A percentile compares a stretch with the other conserved stretches of the same genome.
Conservation (phyloP, 2,329 filamentous ascomycete genomes). For the Claviceps monticola region DNA sequence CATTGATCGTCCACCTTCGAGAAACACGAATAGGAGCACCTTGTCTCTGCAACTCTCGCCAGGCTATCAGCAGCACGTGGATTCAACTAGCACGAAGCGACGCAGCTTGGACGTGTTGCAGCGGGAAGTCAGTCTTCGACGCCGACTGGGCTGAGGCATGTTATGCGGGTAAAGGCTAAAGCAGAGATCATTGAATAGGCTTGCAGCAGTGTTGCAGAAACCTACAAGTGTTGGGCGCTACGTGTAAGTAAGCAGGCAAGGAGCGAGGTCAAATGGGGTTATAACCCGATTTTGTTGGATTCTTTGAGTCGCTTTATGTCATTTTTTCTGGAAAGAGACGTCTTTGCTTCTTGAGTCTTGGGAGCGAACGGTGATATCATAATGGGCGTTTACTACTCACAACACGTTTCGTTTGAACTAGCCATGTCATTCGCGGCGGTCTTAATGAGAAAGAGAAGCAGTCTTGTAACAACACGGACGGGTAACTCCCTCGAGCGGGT, state of each 20-base stretch:
- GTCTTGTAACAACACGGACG: too few species aligned
- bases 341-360: neutral
- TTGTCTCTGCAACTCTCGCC: conserved; percentile 20
- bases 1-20: conserved; percentile 19
- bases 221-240: neutral
- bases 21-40: conserved; percentile 10
- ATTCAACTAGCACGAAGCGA: conserved; percentile 34
- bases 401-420: too few species aligned
- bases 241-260: neutral
- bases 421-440: too few species aligned
- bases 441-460: too few species aligned
- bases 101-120: conserved; percentile 32
- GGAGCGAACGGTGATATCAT: conserved; percentile 2
- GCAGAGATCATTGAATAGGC: too few species aligned
- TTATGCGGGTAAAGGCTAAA: too few species aligned
- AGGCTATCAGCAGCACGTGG: conserved; percentile 20
- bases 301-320: neutral
- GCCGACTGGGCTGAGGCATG: conserved; percentile 14
- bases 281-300: neutral
- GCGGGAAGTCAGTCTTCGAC: conserved; percentile 32
- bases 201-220: too few species aligned
- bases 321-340: neutral
- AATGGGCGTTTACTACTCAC: neutral
- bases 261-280: neutral
- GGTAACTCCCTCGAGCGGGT: too few species aligned